A percentile compares a stretch with the other conserved stretches of the same genome.
phyloP scores from a whole-genome alignment of 805 yeast genomes.

The Wickerhamia fluorescens region DNA sequence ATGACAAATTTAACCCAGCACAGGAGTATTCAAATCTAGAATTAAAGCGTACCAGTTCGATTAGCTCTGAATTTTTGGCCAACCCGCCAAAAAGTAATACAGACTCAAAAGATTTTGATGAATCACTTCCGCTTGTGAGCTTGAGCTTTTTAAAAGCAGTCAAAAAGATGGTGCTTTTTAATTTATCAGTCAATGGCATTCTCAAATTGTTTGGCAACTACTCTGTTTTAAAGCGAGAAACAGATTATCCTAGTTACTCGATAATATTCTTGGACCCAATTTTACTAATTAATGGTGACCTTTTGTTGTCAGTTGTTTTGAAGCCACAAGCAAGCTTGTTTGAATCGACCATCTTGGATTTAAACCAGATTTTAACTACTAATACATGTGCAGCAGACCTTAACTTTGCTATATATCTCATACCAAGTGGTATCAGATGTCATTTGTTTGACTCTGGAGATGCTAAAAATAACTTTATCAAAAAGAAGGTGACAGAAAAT shows the following conservation, averaged over 20 bases:
- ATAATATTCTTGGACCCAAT: slow-evolving; percentile 31
- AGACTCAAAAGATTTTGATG: slow-evolving; percentile 10
- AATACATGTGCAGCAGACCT: slow-evolving; percentile 5
- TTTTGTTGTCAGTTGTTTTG: slow-evolving; percentile 24
- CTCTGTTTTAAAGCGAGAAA: slow-evolving; percentile 13
- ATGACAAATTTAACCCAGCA: slow-evolving; percentile 8
- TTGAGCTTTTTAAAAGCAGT: slow-evolving; percentile 34
- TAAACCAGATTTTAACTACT: not conserved
- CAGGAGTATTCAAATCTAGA: slow-evolving; percentile 19
- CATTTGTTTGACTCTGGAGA: slow-evolving; percentile 31
- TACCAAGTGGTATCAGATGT: slow-evolving; percentile 38
- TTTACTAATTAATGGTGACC: slow-evolving; percentile 31
- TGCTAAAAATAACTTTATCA: slow-evolving; percentile 12
- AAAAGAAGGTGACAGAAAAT: slow-evolving; percentile 13
- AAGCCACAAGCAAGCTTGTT: slow-evolving; percentile 20
- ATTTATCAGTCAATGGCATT: slow-evolving; percentile 18
- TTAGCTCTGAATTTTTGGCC: slow-evolving; percentile 19
- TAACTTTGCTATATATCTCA: slow-evolving; percentile 31
- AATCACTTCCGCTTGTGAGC: slow-evolving; percentile 25
- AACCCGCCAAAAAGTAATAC: slow-evolving; percentile 20
- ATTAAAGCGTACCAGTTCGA: slow-evolving; percentile 15
- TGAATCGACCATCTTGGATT: slow-evolving; percentile 14
- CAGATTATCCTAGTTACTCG: slow-evolving; percentile 3
- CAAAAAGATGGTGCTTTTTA: slow-evolving; percentile 30
- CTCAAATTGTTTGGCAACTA: slow-evolving; percentile 34